These are phyloP conservation scores for Plasmopara muralis DNA, from an alignment of 352 stramenopile species.

Conservation along the genomic window DNA sequence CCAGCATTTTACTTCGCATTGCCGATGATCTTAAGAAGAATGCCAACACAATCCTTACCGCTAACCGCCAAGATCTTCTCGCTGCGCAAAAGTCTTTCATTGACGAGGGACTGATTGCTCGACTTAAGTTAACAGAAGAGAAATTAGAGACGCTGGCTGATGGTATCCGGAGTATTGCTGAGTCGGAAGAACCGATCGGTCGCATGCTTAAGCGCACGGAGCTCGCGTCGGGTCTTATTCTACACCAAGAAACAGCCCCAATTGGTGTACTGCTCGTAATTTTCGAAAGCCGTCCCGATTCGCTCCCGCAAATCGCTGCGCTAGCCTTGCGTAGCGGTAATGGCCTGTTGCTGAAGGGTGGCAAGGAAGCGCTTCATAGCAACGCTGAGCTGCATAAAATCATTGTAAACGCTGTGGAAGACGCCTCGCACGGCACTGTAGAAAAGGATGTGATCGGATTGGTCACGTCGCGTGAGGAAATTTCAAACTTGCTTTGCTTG, in stretches of 20 bases:
- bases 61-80: slow-evolving; percentile 90
- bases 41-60: slow-evolving; percentile 82
- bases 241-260: slow-evolving; percentile 91
- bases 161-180: slow-evolving; percentile 92
- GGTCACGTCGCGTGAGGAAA: slow-evolving; percentile 92
- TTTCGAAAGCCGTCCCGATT: slow-evolving; percentile 97
- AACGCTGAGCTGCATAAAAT: slow-evolving; percentile 91
- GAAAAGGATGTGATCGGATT: slow-evolving; percentile 91
- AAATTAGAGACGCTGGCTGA: slow-evolving; percentile 94
- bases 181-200: slow-evolving; percentile 67
- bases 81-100: slow-evolving; percentile 60
- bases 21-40: slow-evolving; percentile 78
- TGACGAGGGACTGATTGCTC: slow-evolving; percentile 62
- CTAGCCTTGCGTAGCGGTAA: slow-evolving; percentile 95
- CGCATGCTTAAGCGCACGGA: slow-evolving; percentile 81
- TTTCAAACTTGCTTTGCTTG: slow-evolving; percentile 89
- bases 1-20: slow-evolving; percentile 86
- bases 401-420: slow-evolving; percentile 91
- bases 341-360: slow-evolving; percentile 95
- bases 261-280: slow-evolving; percentile 98
- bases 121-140: slow-evolving; percentile 83
- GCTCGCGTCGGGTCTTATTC: slow-evolving; percentile 85
- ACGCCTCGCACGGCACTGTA: slow-evolving; percentile 82
- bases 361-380: slow-evolving; percentile 90
- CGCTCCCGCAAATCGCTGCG: slow-evolving; percentile 92